Conservation (phyloP, 768 basidiomycete genomes). For the Suillus decipiens region DNA sequence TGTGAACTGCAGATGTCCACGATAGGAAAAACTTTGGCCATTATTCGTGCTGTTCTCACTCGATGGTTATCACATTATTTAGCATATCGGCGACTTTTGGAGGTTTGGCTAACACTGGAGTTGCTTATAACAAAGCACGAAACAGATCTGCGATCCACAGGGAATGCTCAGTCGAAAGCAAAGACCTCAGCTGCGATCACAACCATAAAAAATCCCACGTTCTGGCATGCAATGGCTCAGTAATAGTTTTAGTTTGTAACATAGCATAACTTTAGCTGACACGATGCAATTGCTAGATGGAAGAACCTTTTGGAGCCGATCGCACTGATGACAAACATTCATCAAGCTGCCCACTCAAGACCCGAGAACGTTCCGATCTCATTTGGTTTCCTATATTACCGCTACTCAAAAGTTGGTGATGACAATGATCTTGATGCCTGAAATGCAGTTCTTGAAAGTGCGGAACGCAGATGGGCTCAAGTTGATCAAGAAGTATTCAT, state of each 20-base stretch:
- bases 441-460: too few relatives aligned
- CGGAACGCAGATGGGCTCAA: too few relatives aligned
- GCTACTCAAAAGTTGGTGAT: too few relatives aligned
- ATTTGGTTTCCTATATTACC: too few relatives aligned
- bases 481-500: too few relatives aligned
- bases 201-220: conserved; percentile 28
- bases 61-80: conserved; percentile 39
- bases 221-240: conserved; percentile 12
- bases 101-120: conserved; percentile 23
- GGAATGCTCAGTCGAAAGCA: conserved; percentile 24
- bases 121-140: conserved; percentile 16
- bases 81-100: conserved; percentile 34
- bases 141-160: conserved; percentile 22
- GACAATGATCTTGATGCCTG: too few relatives aligned
- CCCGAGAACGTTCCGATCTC: too few relatives aligned
- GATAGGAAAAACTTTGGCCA: conserved; percentile 6
- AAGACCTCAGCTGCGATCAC: conserved; percentile 31
- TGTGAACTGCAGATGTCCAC: conserved; percentile 20
- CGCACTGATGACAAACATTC: conserved; percentile 32
- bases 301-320: conserved; percentile 33
- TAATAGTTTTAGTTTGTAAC: neutral
- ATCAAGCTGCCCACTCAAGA: conserved; percentile 30
- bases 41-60: conserved; percentile 38
- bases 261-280: conserved; percentile 24
- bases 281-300: conserved; percentile 32